Evolutionary conservation across 306 rosid genomes (phyloP).

Genomic region (Albizia julibrissin): DNA sequence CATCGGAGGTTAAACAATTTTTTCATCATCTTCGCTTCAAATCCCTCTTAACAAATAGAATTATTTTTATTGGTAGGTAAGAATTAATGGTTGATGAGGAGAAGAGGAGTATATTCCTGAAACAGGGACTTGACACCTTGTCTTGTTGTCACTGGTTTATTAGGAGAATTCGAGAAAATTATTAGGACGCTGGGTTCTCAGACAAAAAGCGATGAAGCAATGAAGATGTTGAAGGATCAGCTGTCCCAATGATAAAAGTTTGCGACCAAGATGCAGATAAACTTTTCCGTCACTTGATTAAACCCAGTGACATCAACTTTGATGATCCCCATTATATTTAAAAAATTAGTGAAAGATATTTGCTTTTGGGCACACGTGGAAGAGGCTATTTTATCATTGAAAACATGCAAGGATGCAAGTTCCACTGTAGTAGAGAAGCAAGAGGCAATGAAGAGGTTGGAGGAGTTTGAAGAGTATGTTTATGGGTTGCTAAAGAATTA

Average conservation of each 20-base stretch:
- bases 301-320: not conserved
- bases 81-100: no score
- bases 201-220: not conserved
- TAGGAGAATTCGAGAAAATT: no score
- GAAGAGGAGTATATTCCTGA: no score
- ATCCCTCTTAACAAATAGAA: no score
- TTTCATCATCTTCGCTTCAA: no score
- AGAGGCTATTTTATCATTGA: slow-evolving; percentile 58
- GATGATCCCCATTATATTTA: not conserved
- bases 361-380: slow-evolving; percentile 67
- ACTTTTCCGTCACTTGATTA: not conserved
- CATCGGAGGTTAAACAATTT: no score
- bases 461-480: slow-evolving; percentile 51
- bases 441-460: slow-evolving; percentile 22
- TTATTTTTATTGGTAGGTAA: no score
- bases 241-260: not conserved
- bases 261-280: not conserved
- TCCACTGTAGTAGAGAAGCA: slow-evolving; percentile 12
- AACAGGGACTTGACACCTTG: no score
- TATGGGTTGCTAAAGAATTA: slow-evolving; percentile 36
- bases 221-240: not conserved
- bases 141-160: not conserved
- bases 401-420: not conserved
- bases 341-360: no score
- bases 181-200: no score